These are phyloP conservation scores for Rhodocollybia butyracea DNA, from an alignment of 768 basidiomycete genomes.

Conservation along the genomic window DNA sequence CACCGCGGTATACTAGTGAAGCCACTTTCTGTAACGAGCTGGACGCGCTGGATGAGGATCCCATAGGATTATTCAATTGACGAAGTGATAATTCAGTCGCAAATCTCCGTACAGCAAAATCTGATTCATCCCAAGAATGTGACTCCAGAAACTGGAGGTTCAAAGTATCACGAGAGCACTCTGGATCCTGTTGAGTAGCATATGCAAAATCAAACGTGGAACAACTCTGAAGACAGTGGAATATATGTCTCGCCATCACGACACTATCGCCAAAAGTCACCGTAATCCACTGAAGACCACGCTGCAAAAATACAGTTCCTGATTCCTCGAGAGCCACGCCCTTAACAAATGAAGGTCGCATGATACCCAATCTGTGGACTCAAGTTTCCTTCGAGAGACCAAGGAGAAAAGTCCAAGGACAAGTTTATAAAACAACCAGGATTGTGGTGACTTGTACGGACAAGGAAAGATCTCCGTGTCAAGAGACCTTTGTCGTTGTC, in stretches of 20 bases:
- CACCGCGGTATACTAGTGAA: background rate
- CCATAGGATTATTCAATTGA: background rate
- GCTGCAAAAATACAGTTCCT: background rate
- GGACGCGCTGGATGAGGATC: background rate
- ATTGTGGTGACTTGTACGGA: constrained; percentile 24
- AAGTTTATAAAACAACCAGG: constrained; percentile 18
- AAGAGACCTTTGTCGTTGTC: background rate
- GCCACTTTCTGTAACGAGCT: background rate
- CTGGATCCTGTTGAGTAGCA: background rate
- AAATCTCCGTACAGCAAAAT: background rate
- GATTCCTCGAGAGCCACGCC: background rate
- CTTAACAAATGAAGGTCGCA: background rate
- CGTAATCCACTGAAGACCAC: background rate
- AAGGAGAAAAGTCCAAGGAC: background rate
- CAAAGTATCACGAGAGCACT: background rate
- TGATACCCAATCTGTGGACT: background rate
- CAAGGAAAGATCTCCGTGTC: constrained; percentile 14
- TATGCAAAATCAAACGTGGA: background rate
- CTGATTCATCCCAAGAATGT: background rate
- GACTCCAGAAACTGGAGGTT: background rate
- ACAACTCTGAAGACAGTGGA: background rate
- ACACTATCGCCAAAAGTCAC: background rate
- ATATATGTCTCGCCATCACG: background rate
- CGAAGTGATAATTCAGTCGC: background rate
- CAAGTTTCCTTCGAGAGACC: background rate